Evolutionary conservation across 495 filamentous ascomycete genomes (phyloP).

Genomic region (Hypoxylon lenormandii): DNA sequence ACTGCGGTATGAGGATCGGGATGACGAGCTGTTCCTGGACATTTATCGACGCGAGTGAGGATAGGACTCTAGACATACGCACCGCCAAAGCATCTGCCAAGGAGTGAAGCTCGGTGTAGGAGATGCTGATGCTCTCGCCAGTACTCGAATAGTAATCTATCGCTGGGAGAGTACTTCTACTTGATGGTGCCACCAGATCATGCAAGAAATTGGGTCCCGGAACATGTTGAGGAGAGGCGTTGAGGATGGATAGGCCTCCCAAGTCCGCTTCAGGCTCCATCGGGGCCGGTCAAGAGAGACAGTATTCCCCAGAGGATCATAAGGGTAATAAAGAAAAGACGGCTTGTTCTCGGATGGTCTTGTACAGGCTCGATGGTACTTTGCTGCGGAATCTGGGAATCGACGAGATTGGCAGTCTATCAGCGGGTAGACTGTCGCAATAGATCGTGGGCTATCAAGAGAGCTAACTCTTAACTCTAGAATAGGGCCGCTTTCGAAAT

Average conservation of each 20-base stretch:
- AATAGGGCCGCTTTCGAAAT: no score
- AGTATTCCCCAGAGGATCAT: background rate
- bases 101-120: conserved; percentile 70
- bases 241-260: conserved; percentile 69
- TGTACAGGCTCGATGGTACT: no score
- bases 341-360: background rate
- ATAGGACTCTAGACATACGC: conserved; percentile 56
- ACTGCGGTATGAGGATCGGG: conserved; percentile 78
- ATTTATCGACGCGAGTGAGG: conserved; percentile 6
- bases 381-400: no score
- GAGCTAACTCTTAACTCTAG: no score
- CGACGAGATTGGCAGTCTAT: no score
- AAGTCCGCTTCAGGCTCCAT: conserved; percentile 33
- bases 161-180: conserved; percentile 51
- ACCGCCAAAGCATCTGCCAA: conserved; percentile 66
- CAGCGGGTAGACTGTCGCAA: no score
- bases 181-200: conserved; percentile 62
- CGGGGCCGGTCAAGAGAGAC: conserved; percentile 1
- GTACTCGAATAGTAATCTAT: conserved; percentile 70
- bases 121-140: conserved; percentile 59
- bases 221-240: conserved; percentile 65
- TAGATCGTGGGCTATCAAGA: no score
- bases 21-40: conserved; percentile 62
- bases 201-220: conserved; percentile 74
- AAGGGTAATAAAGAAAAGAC: background rate